Base-by-base conservation (phyloP, 208 protist genomes). In the Histomonas meleagridis region DNA sequence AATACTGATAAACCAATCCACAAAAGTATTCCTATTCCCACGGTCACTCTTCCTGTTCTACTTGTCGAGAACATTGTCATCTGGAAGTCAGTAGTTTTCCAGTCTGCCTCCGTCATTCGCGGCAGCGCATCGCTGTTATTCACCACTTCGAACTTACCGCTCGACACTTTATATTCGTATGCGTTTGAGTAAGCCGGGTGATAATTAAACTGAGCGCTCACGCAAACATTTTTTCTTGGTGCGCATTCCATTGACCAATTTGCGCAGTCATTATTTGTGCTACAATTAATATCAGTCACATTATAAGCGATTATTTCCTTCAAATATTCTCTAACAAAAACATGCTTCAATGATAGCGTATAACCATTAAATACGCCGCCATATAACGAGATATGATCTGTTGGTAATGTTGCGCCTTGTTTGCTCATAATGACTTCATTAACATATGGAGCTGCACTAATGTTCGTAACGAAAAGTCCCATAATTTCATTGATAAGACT, bases 161-260 rank as follows among this genome's bases (percentile, higher is more conserved):
- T 10, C 51, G 51, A 18, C 9, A 55, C 46, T 21, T 86, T 18
- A 21, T 38, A 86, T 55, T 86, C 76, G 26, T 57, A 86, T 5
- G 76, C 76, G 28, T 51, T 12, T 55, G 76, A 86, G 38, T 86
- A 86, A 38, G 76, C 76, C n/a, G 76, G 76, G 38, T 55, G 46
- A 12, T 1, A 10, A 32, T 48, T 51, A 0, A 86, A 38, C 1
- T 26, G 3, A n/a, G 23, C 51, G 18, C 28, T 86, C 21, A 51
- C 46, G 46, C 76, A 86, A 18, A 26, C 18, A 32, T 55, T 55
- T 16, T 38, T 7, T 0, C 46, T 23, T 18, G 46, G n/a, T 14
- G 40, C 51, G 46, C 28, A 86, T 55, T 10, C 65, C 32, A 43
- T 32, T 40, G 40, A 5, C 38, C 23, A 43, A 0, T 38, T 35